A percentile compares a stretch with the other conserved stretches of the same genome.
Conservation (phyloP, 352 stramenopile species). For the Blastocystis sp. region DNA sequence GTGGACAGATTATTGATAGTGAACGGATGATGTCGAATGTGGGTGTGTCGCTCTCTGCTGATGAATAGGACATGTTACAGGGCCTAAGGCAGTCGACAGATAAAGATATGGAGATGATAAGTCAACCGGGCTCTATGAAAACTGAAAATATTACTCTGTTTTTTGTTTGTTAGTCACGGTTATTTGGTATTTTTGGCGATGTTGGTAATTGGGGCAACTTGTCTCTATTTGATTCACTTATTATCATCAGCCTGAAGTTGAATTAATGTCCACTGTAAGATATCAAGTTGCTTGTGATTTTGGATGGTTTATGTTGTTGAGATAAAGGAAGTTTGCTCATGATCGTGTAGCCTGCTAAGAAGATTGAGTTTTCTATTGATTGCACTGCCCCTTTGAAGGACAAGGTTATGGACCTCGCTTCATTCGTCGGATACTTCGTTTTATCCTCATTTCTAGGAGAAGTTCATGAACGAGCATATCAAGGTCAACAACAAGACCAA, state of each 20-base stretch:
- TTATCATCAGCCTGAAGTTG: conserved; percentile 49
- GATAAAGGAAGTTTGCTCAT: background rate
- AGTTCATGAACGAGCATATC: conserved; percentile 98
- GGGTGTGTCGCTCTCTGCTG: background rate
- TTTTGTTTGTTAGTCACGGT: conserved; percentile 32
- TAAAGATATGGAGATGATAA: background rate
- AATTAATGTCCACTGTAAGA: conserved; percentile 41
- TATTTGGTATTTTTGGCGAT: background rate
- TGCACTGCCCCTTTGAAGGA: conserved; percentile 93
- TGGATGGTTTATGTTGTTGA: background rate
- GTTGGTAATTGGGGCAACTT: background rate
- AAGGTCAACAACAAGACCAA: conserved; percentile 97
- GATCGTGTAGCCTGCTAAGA: conserved; percentile 54
- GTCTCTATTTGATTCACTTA: background rate
- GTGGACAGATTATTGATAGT: background rate
- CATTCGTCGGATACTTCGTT: conserved; percentile 72
- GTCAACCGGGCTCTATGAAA: background rate
- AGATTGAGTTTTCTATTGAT: conserved; percentile 83
- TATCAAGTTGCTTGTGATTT: background rate
- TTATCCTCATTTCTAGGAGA: conserved; percentile 69
- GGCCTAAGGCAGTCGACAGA: background rate
- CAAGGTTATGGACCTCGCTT: conserved; percentile 93
- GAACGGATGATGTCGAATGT: background rate
- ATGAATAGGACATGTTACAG: conserved; percentile 6
- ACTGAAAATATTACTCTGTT: conserved; percentile 41